Evolutionary conservation across 2,329 filamentous ascomycete species (phyloP), one percentile per base, ranked within the genome.

Genomic region (Colletotrichum lindemuthianum): DNA sequence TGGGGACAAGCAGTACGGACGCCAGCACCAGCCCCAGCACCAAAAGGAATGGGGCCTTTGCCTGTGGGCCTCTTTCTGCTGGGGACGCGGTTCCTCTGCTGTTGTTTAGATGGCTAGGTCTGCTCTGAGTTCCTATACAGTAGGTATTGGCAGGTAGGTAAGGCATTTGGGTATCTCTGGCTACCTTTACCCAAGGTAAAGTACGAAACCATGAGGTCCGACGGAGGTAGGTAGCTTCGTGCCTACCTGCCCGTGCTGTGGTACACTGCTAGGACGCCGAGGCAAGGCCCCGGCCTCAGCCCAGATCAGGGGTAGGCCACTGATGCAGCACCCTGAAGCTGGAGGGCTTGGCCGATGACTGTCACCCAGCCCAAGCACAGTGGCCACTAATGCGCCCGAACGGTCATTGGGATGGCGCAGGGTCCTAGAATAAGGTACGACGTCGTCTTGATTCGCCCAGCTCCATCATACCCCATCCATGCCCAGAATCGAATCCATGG

Each of bases 401-500:
- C 9, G 37, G 37, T n/a, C 24, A n/a, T 16, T 16, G 15, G 43
- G 43, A 56, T 59, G 45, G 55, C 48, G 58, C 63, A 65, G 59
- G 58, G 58, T 57, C 58, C 63, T 65, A n/a, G 63, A 57, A 57
- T 57, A 65, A 65, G 63, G 63, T 63, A 63, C 63, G 51, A 65
- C 40, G 58, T 65, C 63, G 63, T 65, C 63, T 65, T 65, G 58
- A 65, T 65, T 57, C 47, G 63, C 63, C 58, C 36, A 57, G 58
- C 58, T 37, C 45, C 58, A 60, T 60, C 58, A 39, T 40, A 37
- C 40, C 61, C 58, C n/a, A 15, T 36, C 54, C 53, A 56, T n/a
- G 41, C 24, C 24, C 24, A 24, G 24, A 24, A 24, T 24, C 24
- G 24, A 24, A 24, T 24, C 24, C 24, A 24, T 24, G 24, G 24